Evolutionary conservation across 106 monocot genomes (phyloP).

Genomic region (Dendrobium catenatum): DNA sequence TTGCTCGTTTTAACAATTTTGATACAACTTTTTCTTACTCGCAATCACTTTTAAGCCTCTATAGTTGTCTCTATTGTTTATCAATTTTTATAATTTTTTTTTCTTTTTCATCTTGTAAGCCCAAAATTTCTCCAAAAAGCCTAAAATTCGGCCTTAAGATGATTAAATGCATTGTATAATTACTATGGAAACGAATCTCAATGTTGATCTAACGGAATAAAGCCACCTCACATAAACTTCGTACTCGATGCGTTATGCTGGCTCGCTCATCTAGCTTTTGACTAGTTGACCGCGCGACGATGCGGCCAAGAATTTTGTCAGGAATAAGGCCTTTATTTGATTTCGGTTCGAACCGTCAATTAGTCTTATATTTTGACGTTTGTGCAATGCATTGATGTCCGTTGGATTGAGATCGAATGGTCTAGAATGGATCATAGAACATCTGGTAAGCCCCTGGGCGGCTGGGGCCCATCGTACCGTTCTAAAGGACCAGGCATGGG

Average conservation of each 20-base stretch:
- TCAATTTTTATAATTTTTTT: too few relatives aligned
- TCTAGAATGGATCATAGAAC: not conserved
- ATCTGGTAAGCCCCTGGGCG: not conserved
- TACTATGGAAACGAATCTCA: too few relatives aligned
- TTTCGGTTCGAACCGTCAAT: not conserved
- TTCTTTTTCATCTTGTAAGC: too few relatives aligned
- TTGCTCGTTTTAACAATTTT: too few relatives aligned
- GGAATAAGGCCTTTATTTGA: not conserved
- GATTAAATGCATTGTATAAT: too few relatives aligned
- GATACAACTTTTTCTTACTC: too few relatives aligned
- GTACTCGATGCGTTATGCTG: not conserved
- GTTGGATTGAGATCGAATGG: not conserved
- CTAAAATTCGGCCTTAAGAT: too few relatives aligned
- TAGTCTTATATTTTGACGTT: not conserved
- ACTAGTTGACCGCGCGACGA: not conserved
- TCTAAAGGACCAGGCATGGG: not conserved
- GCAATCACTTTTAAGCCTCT: too few relatives aligned
- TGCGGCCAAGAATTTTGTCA: slow-evolving; percentile 4
- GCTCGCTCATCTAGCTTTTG: not conserved
- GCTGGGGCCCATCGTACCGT: not conserved
- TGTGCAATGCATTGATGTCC: not conserved
- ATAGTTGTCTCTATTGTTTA: too few relatives aligned
- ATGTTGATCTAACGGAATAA: too few relatives aligned
- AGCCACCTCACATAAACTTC: not conserved
- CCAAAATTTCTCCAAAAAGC: too few relatives aligned